These are phyloP conservation scores for Penicillium cinerascens DNA, from an alignment of 495 filamentous ascomycete species.

Conservation along the genomic window DNA sequence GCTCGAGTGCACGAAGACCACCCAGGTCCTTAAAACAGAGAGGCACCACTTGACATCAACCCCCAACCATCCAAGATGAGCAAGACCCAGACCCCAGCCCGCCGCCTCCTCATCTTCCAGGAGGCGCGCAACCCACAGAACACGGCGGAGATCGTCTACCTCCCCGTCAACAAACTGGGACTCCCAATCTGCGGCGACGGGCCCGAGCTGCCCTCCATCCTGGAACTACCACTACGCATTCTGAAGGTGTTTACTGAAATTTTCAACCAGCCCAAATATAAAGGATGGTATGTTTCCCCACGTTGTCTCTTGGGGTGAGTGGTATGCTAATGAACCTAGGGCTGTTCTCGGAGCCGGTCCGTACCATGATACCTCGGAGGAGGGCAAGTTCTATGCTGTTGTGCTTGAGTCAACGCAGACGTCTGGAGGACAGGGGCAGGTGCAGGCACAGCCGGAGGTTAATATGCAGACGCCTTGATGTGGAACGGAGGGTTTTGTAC, in stretches of 20 bases:
- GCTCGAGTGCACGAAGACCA: background rate
- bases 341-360: conserved; percentile 37
- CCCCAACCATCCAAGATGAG: conserved; percentile 4
- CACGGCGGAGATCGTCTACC: conserved; percentile 30
- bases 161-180: conserved; percentile 43
- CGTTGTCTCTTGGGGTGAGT: background rate
- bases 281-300: conserved; percentile 35
- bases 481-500: background rate
- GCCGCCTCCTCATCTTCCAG: conserved; percentile 40
- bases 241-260: conserved; percentile 43
- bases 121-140: conserved; percentile 33
- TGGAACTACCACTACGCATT: conserved; percentile 38
- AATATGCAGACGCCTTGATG: conserved; percentile 10
- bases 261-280: conserved; percentile 45
- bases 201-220: conserved; percentile 36
- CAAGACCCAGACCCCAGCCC: conserved; percentile 5
- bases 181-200: conserved; percentile 39
- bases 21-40: background rate
- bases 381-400: conserved; percentile 45
- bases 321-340: conserved; percentile 15
- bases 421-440: background rate
- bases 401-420: conserved; percentile 32
- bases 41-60: background rate
- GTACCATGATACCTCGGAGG: conserved; percentile 39
- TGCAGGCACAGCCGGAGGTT: conserved; percentile 8